Evolutionary conservation across 768 basidiomycete species (phyloP).

Genomic region (Lyophyllum semitale): DNA sequence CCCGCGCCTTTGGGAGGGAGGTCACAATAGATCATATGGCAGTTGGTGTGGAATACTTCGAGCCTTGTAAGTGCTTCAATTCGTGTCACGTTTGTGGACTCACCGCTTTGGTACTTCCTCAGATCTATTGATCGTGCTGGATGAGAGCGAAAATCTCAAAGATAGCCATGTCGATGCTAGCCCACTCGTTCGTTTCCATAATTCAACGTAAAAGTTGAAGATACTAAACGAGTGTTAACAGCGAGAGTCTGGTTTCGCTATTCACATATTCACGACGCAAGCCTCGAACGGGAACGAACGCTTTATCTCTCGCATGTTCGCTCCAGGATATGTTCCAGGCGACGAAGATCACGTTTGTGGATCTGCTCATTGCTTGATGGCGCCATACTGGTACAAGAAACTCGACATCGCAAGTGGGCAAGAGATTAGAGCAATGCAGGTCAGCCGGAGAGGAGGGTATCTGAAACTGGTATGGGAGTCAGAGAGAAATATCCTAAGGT

Average conservation of each 20-base stretch:
- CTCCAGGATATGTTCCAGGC: no score
- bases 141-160: slow-evolving; percentile 23
- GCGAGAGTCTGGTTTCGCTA: slow-evolving; percentile 34
- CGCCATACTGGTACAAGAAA: no score
- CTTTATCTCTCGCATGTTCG: no score
- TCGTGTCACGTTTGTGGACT: background rate
- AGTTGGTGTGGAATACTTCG: slow-evolving; percentile 34
- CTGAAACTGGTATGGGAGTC: no score
- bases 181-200: slow-evolving; percentile 28
- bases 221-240: slow-evolving; percentile 20
- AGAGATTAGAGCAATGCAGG: slow-evolving; percentile 46
- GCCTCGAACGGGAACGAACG: slow-evolving; percentile 27
- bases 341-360: slow-evolving; percentile 60
- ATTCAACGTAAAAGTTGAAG: slow-evolving; percentile 34
- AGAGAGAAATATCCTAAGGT: slow-evolving; percentile 25
- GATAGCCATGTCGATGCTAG: slow-evolving; percentile 5
- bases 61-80: slow-evolving; percentile 26
- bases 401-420: slow-evolving; percentile 27
- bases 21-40: slow-evolving; percentile 38
- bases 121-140: slow-evolving; percentile 45
- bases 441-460: slow-evolving; percentile 51
- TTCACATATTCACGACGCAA: slow-evolving; percentile 41
- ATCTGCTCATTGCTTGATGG: slow-evolving; percentile 53
- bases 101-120: background rate
- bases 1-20: slow-evolving; percentile 40